Evolutionary conservation across 345 rosid genomes (phyloP).

Genomic region (Orychophragmus violaceus): DNA sequence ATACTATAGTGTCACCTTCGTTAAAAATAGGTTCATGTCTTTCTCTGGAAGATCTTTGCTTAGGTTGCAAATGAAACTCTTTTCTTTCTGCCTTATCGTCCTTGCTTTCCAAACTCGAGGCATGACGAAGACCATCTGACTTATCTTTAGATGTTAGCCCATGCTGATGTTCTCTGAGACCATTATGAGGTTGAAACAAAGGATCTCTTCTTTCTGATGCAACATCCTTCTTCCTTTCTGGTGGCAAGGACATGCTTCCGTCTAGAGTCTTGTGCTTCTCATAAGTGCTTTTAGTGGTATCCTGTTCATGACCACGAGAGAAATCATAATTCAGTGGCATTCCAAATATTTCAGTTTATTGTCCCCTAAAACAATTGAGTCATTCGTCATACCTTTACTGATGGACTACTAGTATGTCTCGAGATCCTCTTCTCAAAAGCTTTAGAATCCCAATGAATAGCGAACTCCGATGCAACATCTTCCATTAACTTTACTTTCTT

Average conservation of each 20-base stretch:
- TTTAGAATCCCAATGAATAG: slow-evolving; percentile 70
- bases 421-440: slow-evolving; percentile 50
- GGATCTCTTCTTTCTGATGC: slow-evolving; percentile 23
- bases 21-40: slow-evolving; percentile 25
- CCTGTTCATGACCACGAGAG: slow-evolving; percentile 10
- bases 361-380: neutral
- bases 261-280: slow-evolving; percentile 32
- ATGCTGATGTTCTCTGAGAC: slow-evolving; percentile 16
- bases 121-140: slow-evolving; percentile 2
- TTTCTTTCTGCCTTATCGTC: slow-evolving; percentile 14
- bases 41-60: slow-evolving; percentile 26
- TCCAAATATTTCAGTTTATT: slow-evolving; percentile 2
- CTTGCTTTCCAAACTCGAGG: slow-evolving; percentile 7
- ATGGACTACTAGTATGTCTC: slow-evolving; percentile 24
- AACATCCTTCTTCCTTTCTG: slow-evolving; percentile 23
- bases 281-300: slow-evolving; percentile 19
- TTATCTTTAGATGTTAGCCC: slow-evolving; percentile 14
- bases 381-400: slow-evolving; percentile 46
- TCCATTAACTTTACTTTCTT: slow-evolving; percentile 67
- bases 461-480: slow-evolving; percentile 67
- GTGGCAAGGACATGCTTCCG: slow-evolving; percentile 27
- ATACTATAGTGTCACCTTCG: slow-evolving; percentile 30
- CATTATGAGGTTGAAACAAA: slow-evolving; percentile 10
- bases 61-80: slow-evolving; percentile 28
- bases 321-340: slow-evolving; percentile 1